Evolutionary conservation across 176 grass and related monocot species (phyloP).

Genomic region (Sorghum bicolor): DNA sequence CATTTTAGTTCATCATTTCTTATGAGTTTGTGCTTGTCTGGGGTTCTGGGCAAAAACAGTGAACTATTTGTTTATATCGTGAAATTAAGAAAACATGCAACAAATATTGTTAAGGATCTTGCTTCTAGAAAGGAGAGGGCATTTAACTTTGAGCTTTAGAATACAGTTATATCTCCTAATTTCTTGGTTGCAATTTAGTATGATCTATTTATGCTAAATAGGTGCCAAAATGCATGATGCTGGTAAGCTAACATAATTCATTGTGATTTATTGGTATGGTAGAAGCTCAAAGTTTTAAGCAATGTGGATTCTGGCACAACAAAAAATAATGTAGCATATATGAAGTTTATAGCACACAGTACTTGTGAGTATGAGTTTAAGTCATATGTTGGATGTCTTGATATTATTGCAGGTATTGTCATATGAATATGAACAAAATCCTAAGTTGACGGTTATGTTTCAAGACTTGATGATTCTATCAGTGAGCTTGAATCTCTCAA

Average conservation of each 20-base stretch:
- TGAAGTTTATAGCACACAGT: not conserved
- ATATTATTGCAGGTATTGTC: constrained; percentile 26
- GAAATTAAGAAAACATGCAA: not conserved
- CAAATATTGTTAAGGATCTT: not conserved
- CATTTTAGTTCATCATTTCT: not conserved
- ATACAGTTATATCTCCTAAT: constrained; percentile 4
- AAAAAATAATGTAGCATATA: not conserved
- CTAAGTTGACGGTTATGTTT: constrained; percentile 28
- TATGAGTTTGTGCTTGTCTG: not conserved
- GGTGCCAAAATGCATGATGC: not conserved
- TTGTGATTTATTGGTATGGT: not conserved
- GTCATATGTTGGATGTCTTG: not conserved
- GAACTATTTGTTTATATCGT: not conserved
- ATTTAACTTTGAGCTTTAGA: not conserved
- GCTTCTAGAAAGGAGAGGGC: not conserved
- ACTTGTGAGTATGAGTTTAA: not conserved
- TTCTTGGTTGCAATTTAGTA: not conserved
- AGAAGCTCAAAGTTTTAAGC: constrained; percentile 1
- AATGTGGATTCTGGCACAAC: not conserved
- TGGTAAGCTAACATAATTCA: not conserved
- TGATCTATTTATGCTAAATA: constrained; percentile 9
- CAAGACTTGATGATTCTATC: constrained; percentile 33
- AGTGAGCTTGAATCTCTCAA: constrained; percentile 36
- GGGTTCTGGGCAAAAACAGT: not conserved
- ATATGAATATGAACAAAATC: constrained; percentile 34